Conservation (phyloP, 768 basidiomycete species). For the Boletus reticuloceps region DNA sequence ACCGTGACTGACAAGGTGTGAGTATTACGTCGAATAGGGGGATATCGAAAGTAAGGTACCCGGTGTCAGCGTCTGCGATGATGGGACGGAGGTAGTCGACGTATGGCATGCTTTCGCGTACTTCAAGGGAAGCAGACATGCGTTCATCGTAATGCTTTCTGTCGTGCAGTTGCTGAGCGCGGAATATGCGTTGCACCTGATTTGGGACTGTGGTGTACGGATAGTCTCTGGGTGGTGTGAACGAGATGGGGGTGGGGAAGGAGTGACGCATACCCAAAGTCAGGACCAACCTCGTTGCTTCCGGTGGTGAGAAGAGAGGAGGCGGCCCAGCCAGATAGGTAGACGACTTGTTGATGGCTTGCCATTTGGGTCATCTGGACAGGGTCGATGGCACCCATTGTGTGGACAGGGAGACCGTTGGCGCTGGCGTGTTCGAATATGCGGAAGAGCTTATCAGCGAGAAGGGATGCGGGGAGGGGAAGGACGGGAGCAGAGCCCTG, state of each 20-base stretch:
- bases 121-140: slow-evolving; percentile 58
- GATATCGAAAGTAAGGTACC: slow-evolving; percentile 44
- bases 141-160: slow-evolving; percentile 91
- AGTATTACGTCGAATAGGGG: background rate
- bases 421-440: slow-evolving; percentile 61
- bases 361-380: slow-evolving; percentile 97
- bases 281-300: slow-evolving; percentile 89
- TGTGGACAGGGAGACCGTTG: slow-evolving; percentile 72
- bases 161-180: slow-evolving; percentile 90
- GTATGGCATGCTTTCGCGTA: slow-evolving; percentile 69
- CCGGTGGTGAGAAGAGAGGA: slow-evolving; percentile 86
- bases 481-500: slow-evolving; percentile 83
- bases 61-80: slow-evolving; percentile 93
- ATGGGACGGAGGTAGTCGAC: slow-evolving; percentile 90
- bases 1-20: slow-evolving; percentile 62
- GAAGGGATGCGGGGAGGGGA: slow-evolving; percentile 71
- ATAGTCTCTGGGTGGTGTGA: slow-evolving; percentile 62
- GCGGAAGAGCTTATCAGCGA: slow-evolving; percentile 82
- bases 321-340: slow-evolving; percentile 91
- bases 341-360: slow-evolving; percentile 77
- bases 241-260: background rate
- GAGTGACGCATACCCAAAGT: slow-evolving; percentile 60
- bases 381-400: slow-evolving; percentile 92
- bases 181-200: slow-evolving; percentile 88
- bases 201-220: slow-evolving; percentile 97